A percentile compares a stretch with the other conserved stretches of the same genome.
Conservation (phyloP, 345 rosid species). For the Salix suchowensis region DNA sequence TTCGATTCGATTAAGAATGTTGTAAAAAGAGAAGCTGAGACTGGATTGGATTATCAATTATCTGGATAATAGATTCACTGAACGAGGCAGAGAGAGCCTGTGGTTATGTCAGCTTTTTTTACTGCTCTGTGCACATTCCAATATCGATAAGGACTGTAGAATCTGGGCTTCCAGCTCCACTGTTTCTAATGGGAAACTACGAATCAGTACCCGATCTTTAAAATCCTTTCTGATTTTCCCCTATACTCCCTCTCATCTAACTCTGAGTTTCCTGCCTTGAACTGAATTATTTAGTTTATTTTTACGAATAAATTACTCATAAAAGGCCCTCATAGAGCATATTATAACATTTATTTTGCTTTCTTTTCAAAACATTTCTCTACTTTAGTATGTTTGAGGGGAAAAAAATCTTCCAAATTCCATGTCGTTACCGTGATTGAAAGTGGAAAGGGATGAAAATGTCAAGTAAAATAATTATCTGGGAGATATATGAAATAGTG, state of each 20-base stretch:
- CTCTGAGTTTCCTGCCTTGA: not conserved
- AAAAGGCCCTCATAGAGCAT: not conserved
- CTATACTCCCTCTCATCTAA: not conserved
- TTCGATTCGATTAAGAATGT: too few species aligned
- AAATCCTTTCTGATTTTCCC: not conserved
- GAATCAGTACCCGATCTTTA: not conserved
- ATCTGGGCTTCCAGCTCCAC: not conserved
- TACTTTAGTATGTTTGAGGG: too few species aligned
- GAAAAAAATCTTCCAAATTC: too few species aligned
- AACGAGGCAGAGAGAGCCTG: not conserved
- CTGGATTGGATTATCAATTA: too few species aligned
- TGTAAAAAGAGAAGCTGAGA: too few species aligned
- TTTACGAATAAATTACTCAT: not conserved
- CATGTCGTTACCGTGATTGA: not conserved
- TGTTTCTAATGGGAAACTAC: not conserved
- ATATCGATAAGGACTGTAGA: not conserved
- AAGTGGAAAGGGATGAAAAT: not conserved
- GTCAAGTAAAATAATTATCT: not conserved
- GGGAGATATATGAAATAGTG: not conserved
- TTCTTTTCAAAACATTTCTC: too few species aligned
- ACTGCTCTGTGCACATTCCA: not conserved
- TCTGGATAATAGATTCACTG: too few species aligned
- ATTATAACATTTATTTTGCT: not conserved
- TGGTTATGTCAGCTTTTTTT: not conserved
- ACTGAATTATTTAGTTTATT: not conserved